Evolutionary conservation across 2,329 filamentous ascomycete species (phyloP).

Genomic region (Aspergillus sp.): DNA sequence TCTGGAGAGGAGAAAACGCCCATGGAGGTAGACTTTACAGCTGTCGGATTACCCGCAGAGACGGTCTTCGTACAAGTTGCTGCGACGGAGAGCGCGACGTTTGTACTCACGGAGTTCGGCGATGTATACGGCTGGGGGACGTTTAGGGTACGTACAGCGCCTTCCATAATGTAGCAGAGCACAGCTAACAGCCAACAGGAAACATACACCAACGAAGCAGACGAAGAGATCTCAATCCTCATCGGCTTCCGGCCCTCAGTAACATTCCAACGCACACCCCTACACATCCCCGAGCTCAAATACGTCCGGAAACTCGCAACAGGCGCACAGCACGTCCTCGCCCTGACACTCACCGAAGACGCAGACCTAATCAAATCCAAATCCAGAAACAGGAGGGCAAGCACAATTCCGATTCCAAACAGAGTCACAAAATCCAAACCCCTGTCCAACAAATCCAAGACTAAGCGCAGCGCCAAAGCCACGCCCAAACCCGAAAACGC

Average conservation of each 20-base stretch:
- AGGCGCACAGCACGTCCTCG: neutral
- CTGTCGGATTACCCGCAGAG: slow-evolving; percentile 60
- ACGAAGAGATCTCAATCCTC: slow-evolving; percentile 54
- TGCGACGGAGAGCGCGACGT: slow-evolving; percentile 72
- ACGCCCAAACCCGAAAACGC: slow-evolving; percentile 60
- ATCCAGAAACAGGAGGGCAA: neutral
- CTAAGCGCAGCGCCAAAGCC: slow-evolving; percentile 12
- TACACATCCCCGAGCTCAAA: slow-evolving; percentile 55
- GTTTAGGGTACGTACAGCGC: slow-evolving; percentile 59
- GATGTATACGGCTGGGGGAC: slow-evolving; percentile 82
- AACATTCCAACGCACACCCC: slow-evolving; percentile 42
- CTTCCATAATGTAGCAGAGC: neutral
- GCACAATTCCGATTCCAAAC: no score
- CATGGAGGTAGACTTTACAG: slow-evolving; percentile 50
- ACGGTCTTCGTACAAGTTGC: slow-evolving; percentile 67
- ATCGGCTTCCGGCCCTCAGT: slow-evolving; percentile 52
- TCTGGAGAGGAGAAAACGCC: slow-evolving; percentile 52
- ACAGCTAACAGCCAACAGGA: neutral
- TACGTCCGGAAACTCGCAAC: neutral
- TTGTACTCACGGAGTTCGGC: slow-evolving; percentile 73
- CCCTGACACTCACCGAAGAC: neutral
- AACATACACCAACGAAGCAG: neutral
- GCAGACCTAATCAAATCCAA: neutral
- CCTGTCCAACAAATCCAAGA: slow-evolving; percentile 44
- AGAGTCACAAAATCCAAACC: neutral